Evolutionary conservation across 768 basidiomycete species (phyloP), one percentile per base, ranked within the genome.

Genomic region (Royoungia palumana): DNA sequence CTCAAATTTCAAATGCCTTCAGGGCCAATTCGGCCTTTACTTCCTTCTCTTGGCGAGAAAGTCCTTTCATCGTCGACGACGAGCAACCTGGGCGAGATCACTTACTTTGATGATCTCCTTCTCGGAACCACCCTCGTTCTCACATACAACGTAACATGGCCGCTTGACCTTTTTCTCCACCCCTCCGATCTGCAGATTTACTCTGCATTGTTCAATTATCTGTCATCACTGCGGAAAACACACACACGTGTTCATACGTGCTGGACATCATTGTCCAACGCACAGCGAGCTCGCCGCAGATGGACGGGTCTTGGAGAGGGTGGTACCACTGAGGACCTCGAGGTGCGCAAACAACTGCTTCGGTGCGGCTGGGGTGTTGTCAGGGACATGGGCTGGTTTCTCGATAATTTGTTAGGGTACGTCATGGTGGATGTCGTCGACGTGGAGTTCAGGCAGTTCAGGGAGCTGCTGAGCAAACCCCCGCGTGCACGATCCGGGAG

Each of bases 361-460:
- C 75, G 92, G 49, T 85, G 82, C 51, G 85, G 87, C 2, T 96
- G 93, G 93, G 90, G 89, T 2, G 78, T 87, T 25, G 85, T 93
- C 8, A 72, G 90, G 59, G 82, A 87, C 60, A 93, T 94, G 92
- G 79, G 83, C 35, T 94, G 91, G 90, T 94, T 94, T 62, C 72
- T 95, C 49, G 91, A 94, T 63, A 83, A 82, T 22, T 61, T 96
- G 3, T 70, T 89, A 46, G 83, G 82, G 10, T 94, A 96, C 65
- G 80, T 91, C 51, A 89, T 91, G 89, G 87, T 80, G 59, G 93
- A 95, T 54, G 92, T 95, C 9, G 77, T 94, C 28, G 92, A 94
- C 51, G 79, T 83, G 14, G 92, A 95, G 62, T 93, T 88, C 60
- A 70, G 78, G 47, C 76, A 79, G 55, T 69, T 95, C 56, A 87